A percentile compares a stretch with the other conserved stretches of the same genome.
phyloP scores from a whole-genome alignment of 2,329 filamentous ascomycete genomes.

The Penicillium verrucosum region DNA sequence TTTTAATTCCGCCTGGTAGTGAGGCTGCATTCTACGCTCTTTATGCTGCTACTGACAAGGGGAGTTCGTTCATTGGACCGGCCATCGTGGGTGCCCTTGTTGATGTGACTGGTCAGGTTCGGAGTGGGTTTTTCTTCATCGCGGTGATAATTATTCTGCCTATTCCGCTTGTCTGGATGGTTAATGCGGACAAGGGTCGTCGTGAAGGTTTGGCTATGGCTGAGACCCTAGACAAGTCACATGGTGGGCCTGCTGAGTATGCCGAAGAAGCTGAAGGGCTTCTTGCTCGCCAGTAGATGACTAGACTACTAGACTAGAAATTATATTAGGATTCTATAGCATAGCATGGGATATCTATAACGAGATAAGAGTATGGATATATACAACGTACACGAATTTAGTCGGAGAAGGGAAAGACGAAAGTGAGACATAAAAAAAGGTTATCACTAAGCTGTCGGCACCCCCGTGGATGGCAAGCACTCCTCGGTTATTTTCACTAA shows the following conservation, averaged over 20 bases:
- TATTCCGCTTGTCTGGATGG: constrained; percentile 73
- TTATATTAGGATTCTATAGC: background rate
- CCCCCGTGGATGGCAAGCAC: background rate
- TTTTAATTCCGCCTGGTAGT: constrained; percentile 82
- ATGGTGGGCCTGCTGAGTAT: constrained; percentile 10
- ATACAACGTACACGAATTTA: background rate
- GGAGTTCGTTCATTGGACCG: constrained; percentile 82
- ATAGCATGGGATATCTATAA: background rate
- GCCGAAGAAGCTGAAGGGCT: constrained; percentile 31
- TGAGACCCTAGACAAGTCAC: constrained; percentile 20
- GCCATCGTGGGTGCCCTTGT: constrained; percentile 86
- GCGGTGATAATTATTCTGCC: constrained; percentile 75
- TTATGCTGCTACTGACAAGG: constrained; percentile 93
- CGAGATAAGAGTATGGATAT: background rate
- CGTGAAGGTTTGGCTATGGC: constrained; percentile 34
- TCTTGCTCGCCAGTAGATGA: constrained; percentile 16
- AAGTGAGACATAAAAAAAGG: background rate
- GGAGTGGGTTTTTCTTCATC: constrained; percentile 85
- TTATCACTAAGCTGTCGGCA: no score
- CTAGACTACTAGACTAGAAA: background rate
- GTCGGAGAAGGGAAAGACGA: background rate
- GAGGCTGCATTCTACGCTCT: constrained; percentile 92
- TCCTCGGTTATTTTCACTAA: background rate
- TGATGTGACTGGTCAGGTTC: constrained; percentile 69
- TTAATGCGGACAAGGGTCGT: constrained; percentile 47